These are phyloP conservation scores for Urtica urens DNA, from an alignment of 306 rosid species.

Conservation along the genomic window DNA sequence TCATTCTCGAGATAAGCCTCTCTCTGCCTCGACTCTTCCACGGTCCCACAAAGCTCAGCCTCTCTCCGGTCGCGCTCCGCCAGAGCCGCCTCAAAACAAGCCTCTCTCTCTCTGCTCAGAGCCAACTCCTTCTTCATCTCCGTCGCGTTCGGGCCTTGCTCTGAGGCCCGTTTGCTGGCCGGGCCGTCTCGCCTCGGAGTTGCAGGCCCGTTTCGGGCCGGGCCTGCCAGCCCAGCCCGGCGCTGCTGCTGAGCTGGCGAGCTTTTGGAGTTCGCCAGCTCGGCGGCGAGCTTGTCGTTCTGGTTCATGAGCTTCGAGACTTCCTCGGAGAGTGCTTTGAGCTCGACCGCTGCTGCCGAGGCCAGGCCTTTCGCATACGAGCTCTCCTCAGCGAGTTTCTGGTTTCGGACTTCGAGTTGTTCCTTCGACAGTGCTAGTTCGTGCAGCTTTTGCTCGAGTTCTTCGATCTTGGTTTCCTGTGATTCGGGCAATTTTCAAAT, in stretches of 20 bases:
- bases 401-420: conserved; percentile 62
- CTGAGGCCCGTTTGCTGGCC: conserved; percentile 46
- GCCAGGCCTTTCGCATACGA: conserved; percentile 95
- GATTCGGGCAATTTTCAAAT: no score
- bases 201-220: conserved; percentile 60
- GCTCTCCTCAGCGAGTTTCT: conserved; percentile 88
- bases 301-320: conserved; percentile 90
- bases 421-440: conserved; percentile 64
- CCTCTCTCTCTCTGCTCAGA: conserved; percentile 68
- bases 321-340: conserved; percentile 93
- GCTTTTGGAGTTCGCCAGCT: conserved; percentile 63
- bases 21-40: conserved; percentile 89
- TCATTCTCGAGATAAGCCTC: conserved; percentile 93
- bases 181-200: conserved; percentile 60
- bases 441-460: conserved; percentile 48
- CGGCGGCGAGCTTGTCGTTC: conserved; percentile 64
- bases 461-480: conserved; percentile 57
- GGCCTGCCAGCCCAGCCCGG: conserved; percentile 35
- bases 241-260: conserved; percentile 50
- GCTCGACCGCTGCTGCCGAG: conserved; percentile 99
- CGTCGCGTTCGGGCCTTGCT: conserved; percentile 43
- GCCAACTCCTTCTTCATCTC: conserved; percentile 77
- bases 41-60: conserved; percentile 59
- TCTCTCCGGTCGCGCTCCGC: conserved; percentile 66
- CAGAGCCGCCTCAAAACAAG: conserved; percentile 61